Evolutionary conservation across 2,329 filamentous ascomycete genomes (phyloP), one percentile per base, ranked within the genome.

Genomic region (Paecilomyces variotii): DNA sequence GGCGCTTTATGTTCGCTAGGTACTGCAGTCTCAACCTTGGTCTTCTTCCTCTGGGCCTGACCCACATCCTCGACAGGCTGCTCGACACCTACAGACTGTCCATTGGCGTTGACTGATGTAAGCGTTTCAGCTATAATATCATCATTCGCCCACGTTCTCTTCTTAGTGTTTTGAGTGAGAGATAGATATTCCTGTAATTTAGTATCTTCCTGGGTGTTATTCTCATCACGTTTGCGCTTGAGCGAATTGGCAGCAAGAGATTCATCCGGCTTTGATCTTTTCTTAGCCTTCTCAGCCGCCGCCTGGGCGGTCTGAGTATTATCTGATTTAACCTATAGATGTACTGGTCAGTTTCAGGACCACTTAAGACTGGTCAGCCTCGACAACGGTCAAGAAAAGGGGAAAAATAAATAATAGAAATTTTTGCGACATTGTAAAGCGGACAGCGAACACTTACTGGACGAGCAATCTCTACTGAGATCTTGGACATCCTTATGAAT

Each of bases 401-500:
- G 1, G 1, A 19, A 64, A 62, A 62, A 68, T 60, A 53, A 57
- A 56, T 52, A 39, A 59, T 52, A 32, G 19, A 19, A 19, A 19
- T 19, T 19, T 19, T 24, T 3, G 30, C 27, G 53, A 59, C 54
- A 59, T 14, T 30, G 52, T 49, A 5, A 54, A 39, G 5, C 27
- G 53, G 26, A 49, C 27, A 35, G 60, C 56, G 12, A 54, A 53
- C 56, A 76, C 83, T 71, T 79, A 95, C 89, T 60, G 94, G 88
- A 72, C 84, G 87, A 58, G 94, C 94, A 69, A 94, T 79, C 78
- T 97, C 92, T 62, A 97, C 94, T 30, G 82, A 83, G 68, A 99
- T 91, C 79, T 88, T 95, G 59, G 92, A 96, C 89, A 97, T 94
- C 67, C 91, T 90, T 68, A 99, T 91, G 76, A 91, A 99, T 63